Conservation (phyloP, 139 green algal genomes). For the Trebouxia sp. region DNA sequence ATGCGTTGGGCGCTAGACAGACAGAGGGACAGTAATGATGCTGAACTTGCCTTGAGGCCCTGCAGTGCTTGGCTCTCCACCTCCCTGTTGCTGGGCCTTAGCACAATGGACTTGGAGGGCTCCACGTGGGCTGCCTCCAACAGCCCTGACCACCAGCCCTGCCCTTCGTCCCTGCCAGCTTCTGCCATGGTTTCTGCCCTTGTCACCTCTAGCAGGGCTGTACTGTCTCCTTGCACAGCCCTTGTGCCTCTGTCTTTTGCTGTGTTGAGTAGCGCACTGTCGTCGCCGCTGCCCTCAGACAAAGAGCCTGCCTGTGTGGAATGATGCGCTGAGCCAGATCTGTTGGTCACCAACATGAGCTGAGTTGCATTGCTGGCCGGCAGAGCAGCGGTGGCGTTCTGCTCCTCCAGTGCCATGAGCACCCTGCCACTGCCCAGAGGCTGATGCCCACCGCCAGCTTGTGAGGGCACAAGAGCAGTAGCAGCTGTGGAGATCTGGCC, state of each 20-base stretch:
- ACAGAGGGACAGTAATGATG: too few species aligned
- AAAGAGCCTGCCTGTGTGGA: background rate
- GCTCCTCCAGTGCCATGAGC: background rate
- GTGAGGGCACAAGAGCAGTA: too few species aligned
- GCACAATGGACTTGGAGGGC: constrained; percentile 5
- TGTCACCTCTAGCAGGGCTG: background rate
- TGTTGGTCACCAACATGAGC: background rate
- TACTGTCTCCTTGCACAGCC: too few species aligned
- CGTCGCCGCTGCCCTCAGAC: background rate
- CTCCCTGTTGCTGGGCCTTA: constrained; percentile 19
- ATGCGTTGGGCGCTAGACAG: too few species aligned
- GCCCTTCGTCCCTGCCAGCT: background rate
- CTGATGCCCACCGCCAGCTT: background rate
- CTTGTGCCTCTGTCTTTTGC: too few species aligned
- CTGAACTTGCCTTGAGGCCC: constrained; percentile 19
- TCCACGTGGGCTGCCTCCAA: background rate
- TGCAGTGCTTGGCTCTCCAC: constrained; percentile 19
- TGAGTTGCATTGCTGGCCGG: background rate
- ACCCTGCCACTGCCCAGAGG: background rate
- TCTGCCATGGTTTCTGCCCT: background rate
- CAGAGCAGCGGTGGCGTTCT: background rate
- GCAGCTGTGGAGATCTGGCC: too few species aligned
- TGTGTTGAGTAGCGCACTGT: too few species aligned
- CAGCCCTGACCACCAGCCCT: background rate
- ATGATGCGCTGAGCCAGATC: too few species aligned